Conservation (phyloP, 768 basidiomycete genomes). For the Collybiopsis luxurians region DNA sequence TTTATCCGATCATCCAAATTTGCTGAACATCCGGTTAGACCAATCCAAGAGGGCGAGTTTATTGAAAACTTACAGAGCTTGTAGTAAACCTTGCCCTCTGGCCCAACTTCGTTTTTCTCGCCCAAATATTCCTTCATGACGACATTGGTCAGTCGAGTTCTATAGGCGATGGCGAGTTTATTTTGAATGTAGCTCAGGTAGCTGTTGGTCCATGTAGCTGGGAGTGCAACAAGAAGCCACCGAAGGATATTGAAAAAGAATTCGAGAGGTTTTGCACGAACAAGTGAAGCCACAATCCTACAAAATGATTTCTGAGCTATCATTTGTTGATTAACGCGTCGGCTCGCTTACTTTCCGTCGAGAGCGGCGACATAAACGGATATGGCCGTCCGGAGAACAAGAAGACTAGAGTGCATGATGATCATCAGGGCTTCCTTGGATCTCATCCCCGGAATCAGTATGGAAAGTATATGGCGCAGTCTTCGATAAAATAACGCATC, state of each 20-base stretch:
- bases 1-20: slow-evolving; percentile 95
- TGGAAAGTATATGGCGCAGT: slow-evolving; percentile 71
- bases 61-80: slow-evolving; percentile 64
- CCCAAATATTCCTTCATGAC: slow-evolving; percentile 86
- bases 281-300: slow-evolving; percentile 93
- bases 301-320: neutral
- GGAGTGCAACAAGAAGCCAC: slow-evolving; percentile 91
- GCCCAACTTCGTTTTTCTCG: slow-evolving; percentile 50
- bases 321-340: slow-evolving; percentile 1
- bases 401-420: slow-evolving; percentile 82
- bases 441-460: slow-evolving; percentile 82
- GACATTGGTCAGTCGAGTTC: slow-evolving; percentile 80
- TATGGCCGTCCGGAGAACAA: slow-evolving; percentile 87
- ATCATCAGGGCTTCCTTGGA: slow-evolving; percentile 89
- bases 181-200: slow-evolving; percentile 93
- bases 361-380: slow-evolving; percentile 93
- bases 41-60: neutral
- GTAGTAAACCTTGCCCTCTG: slow-evolving; percentile 87
- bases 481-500: slow-evolving; percentile 89
- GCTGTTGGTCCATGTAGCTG: slow-evolving; percentile 90
- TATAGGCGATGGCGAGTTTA: slow-evolving; percentile 87
- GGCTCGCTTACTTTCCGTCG: slow-evolving; percentile 73
- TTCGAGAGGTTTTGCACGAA: slow-evolving; percentile 73
- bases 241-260: slow-evolving; percentile 85
- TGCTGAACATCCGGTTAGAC: slow-evolving; percentile 40